A percentile compares a stretch with the other conserved stretches of the same genome.
phyloP scores from a whole-genome alignment of 2,329 filamentous ascomycete genomes.

The Botryotinia globosa region DNA sequence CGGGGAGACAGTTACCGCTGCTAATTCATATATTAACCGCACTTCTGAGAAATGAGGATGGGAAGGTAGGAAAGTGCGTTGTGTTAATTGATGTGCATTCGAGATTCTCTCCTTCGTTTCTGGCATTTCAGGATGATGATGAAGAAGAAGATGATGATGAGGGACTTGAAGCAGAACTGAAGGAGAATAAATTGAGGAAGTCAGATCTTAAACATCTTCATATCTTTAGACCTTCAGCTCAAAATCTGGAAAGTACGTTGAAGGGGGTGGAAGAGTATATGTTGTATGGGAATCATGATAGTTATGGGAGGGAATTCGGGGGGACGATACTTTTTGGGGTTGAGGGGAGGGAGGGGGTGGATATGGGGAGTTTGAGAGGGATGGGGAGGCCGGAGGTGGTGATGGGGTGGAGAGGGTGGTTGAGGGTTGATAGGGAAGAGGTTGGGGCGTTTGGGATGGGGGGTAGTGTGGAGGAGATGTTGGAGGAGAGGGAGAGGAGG shows the following conservation, averaged over 20 bases:
- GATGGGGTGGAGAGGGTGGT: slow-evolving; percentile 37
- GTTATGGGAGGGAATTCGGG: slow-evolving; percentile 34
- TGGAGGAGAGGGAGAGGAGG: slow-evolving; percentile 28
- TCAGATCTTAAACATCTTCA: slow-evolving; percentile 35
- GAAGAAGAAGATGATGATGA: no score
- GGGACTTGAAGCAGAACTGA: neutral
- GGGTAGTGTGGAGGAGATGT: slow-evolving; percentile 36
- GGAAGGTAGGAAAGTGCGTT: neutral
- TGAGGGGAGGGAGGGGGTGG: slow-evolving; percentile 26
- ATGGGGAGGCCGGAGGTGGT: slow-evolving; percentile 22
- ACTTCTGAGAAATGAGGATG: slow-evolving; percentile 37
- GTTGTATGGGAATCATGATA: slow-evolving; percentile 33
- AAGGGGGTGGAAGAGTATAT: slow-evolving; percentile 35
- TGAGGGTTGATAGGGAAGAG: slow-evolving; percentile 34
- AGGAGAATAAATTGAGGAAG: neutral
- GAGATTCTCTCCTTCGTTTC: slow-evolving; percentile 50
- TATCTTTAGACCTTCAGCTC: slow-evolving; percentile 29
- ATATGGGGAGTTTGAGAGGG: slow-evolving; percentile 21
- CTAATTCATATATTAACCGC: neutral
- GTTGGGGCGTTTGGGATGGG: slow-evolving; percentile 29
- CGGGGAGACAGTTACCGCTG: slow-evolving; percentile 14
- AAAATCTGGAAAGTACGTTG: slow-evolving; percentile 30
- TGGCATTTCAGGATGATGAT: slow-evolving; percentile 10
- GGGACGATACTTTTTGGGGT: slow-evolving; percentile 35
- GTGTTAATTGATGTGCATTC: slow-evolving; percentile 53